Base-by-base conservation (phyloP, 208 protist species). In the Trypanosoma boissoni region DNA sequence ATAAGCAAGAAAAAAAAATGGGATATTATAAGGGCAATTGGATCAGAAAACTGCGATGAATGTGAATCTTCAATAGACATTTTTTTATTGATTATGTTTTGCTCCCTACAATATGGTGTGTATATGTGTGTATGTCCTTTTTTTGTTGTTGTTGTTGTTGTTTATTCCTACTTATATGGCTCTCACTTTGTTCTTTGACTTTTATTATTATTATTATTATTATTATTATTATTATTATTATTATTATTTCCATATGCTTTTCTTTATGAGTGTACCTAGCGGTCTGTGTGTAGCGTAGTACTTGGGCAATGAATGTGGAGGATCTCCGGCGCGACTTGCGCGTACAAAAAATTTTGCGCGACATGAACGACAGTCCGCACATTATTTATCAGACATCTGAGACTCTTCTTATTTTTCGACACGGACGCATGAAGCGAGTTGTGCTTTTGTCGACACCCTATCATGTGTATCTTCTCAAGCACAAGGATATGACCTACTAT, bases 401-500 rank as follows among this genome's bases (percentile, higher is more conserved):
- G 14, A 45, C 76, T 0, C 58, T 91, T 16, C 44, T 74, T 31
- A 57, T 96, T 16, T 48, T 66, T 21, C 76, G 83, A 3, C 59
- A 89, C 41, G 73, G 71, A 41, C 54, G 53, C 18, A 46, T 56
- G 28, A 83, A 88, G 61, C 51, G 58, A 21, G 89, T 96, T 34
- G 18, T 89, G 20, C 59, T 96, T 31, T 71, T 86, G 18, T 43
- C 70, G 50, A 92, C 89, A 18, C 64, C 75, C 28, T 87, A 79
- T 58, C 81, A 86, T 64, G 81, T 83, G 8, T 96, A 96, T 59
- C 66, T 96, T 32, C 60, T 96, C 37, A 92, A 92, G 57, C 36
- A 62, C 3, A 93, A 90, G 56, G 76, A 63, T 16, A 80, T 74
- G 49, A 80, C 86, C 49, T 78, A 91, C 36, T 92, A 96, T 67